Evolutionary conservation across 768 basidiomycete genomes (phyloP).

Genomic region (Pholiota microspora): DNA sequence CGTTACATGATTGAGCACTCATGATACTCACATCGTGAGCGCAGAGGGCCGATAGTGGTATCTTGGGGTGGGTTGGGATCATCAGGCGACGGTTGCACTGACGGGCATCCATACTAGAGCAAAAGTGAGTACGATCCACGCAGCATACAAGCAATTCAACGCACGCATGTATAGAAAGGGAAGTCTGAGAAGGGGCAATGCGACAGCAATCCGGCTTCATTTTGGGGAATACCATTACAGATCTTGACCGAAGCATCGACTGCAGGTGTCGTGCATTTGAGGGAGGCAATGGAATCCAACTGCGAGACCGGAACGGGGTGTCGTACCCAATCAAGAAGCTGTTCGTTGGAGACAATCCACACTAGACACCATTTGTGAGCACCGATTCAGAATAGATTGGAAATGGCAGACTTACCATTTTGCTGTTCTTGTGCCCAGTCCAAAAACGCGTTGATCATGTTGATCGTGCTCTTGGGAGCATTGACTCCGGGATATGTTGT

Average conservation of each 20-base stretch:
- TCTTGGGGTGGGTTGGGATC: slow-evolving; percentile 70
- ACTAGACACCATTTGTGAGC: slow-evolving; percentile 32
- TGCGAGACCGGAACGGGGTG: slow-evolving; percentile 66
- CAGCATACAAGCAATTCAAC: slow-evolving; percentile 23
- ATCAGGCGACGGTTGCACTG: slow-evolving; percentile 44
- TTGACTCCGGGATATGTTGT: slow-evolving; percentile 59
- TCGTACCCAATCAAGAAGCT: slow-evolving; percentile 72
- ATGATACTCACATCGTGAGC: slow-evolving; percentile 49
- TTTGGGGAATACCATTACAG: slow-evolving; percentile 74
- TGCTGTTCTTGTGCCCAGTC: slow-evolving; percentile 78
- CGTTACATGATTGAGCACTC: not conserved
- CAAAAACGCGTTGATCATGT: slow-evolving; percentile 77
- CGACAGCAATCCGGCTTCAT: slow-evolving; percentile 58
- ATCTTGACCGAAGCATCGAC: slow-evolving; percentile 54
- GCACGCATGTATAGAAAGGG: slow-evolving; percentile 77
- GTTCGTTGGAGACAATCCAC: slow-evolving; percentile 72
- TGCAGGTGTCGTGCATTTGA: slow-evolving; percentile 65
- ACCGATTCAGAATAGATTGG: not conserved
- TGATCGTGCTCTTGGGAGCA: slow-evolving; percentile 50
- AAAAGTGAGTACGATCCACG: not conserved
- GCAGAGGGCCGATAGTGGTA: slow-evolving; percentile 39
- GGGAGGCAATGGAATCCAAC: slow-evolving; percentile 47
- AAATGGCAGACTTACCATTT: slow-evolving; percentile 41
- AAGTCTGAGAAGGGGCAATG: slow-evolving; percentile 71
- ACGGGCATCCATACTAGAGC: slow-evolving; percentile 74